These are phyloP conservation scores for Ceratobasidium sp. DNA, from an alignment of 1,284 basidiomycete species.

Conservation along the genomic window DNA sequence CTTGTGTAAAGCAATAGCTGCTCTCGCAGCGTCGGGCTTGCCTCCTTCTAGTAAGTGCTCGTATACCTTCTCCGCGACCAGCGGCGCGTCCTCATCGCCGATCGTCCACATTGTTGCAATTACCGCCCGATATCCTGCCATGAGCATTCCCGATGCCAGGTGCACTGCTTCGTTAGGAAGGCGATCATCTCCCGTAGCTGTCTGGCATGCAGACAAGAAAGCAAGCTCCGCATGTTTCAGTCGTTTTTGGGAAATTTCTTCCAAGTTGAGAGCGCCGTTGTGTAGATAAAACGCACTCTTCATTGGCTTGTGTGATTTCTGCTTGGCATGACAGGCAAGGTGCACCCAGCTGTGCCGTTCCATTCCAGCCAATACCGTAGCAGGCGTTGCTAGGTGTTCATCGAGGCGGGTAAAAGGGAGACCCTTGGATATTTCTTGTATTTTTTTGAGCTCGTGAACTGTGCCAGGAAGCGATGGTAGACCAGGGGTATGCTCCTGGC, in stretches of 20 bases:
- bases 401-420: neutral
- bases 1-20: no score
- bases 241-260: neutral
- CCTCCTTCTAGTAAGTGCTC: no score
- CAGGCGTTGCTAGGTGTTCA: neutral
- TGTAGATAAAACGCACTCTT: slow-evolving; percentile 21
- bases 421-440: neutral
- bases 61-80: no score
- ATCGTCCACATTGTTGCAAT: no score
- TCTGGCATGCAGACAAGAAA: no score
- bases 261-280: neutral
- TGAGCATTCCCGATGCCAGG: no score
- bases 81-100: no score
- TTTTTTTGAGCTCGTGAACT: neutral
- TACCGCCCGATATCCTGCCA: no score
- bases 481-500: neutral
- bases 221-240: no score
- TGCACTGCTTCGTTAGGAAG: no score
- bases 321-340: slow-evolving; percentile 18
- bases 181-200: no score
- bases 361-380: neutral
- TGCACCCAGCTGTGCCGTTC: slow-evolving; percentile 16
- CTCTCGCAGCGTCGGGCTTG: no score
- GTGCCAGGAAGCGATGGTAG: neutral
- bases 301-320: neutral